Conservation (phyloP, 2,329 filamentous ascomycete species). For the Paraphoma chrysanthemicola region DNA sequence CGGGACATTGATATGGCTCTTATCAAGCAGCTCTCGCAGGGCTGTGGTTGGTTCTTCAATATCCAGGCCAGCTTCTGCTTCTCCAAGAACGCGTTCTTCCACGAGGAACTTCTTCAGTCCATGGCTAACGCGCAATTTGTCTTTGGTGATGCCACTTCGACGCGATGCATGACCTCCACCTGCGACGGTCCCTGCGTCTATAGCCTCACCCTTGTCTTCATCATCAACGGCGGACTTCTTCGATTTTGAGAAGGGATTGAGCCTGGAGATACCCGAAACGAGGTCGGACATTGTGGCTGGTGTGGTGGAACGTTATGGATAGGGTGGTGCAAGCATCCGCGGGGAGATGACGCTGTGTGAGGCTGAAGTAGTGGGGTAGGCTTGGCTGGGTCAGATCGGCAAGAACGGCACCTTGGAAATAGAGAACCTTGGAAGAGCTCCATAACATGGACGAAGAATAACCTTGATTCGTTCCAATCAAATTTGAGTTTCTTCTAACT, state of each 20-base stretch:
- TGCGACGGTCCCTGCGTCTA: constrained; percentile 59
- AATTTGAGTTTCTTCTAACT: too few species aligned
- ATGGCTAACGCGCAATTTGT: constrained; percentile 65
- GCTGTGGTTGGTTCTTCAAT: constrained; percentile 53
- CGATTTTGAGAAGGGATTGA: constrained; percentile 42
- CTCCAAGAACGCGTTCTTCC: constrained; percentile 58
- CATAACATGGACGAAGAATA: too few species aligned
- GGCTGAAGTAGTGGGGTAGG: constrained; percentile 6
- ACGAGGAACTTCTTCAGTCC: constrained; percentile 64
- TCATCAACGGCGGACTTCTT: constrained; percentile 43
- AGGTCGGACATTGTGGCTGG: constrained; percentile 40
- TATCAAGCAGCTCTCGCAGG: constrained; percentile 61
- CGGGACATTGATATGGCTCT: constrained; percentile 66
- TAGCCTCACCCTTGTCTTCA: constrained; percentile 63
- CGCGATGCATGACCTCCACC: constrained; percentile 66
- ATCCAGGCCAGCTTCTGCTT: constrained; percentile 57
- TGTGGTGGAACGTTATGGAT: not conserved
- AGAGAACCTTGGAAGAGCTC: not conserved
- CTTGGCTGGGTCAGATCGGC: constrained; percentile 3
- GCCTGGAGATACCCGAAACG: constrained; percentile 40
- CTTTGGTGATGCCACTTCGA: constrained; percentile 57
- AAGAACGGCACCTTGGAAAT: not conserved
- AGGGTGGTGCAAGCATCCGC: not conserved
- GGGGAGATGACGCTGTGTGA: constrained; percentile 1
- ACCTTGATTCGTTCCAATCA: too few species aligned